Base-by-base conservation (phyloP, 2,329 filamentous ascomycete genomes). In the Calonectria multiphialidica region DNA sequence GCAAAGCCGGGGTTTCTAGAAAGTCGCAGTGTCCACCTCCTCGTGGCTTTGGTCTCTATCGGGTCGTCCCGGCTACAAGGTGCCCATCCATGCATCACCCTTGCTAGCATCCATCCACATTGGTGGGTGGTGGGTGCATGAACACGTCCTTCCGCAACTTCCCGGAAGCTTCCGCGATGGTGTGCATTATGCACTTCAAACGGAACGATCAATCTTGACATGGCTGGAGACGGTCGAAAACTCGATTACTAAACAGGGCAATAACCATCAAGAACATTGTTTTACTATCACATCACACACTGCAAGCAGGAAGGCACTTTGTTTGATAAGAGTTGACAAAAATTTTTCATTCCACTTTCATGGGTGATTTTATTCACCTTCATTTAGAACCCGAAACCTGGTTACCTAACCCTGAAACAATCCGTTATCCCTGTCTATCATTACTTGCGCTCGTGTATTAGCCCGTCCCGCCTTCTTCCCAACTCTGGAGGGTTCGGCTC, bases 371-470 rank as follows among this genome's bases (percentile, higher is more conserved):
- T 65, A 77, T 74, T 71, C 57, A 50, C 72, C 67, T 37, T 77
- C 73, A 77, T 74, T 75, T 71, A 75, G 72, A 78, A 77, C 75
- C 76, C 65, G 69, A 76, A 80, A 65, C 73, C 77, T 63, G 68
- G 70, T 76, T 76, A 74, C 78, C 71, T 77, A 76, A 74, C 72
- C 78, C 72, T 73, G 53, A 79, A 80, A 74, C 77, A 80, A 76
- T 55, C 72, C 75, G 66, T 76, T 74, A 72, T 62, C 75, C 74
- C 72, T 68, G 77, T 81, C 79, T 80, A 81, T 81, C 77, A 80
- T 81, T 80, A 77, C 75, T 72, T 80, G 75, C 75, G 7, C 33
- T 73, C 76, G 72, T 74, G 74, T 76, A 79, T 80, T 71, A 78
- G 79, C 79, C 69, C 72, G 69, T 68, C 74, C 67, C 57, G 50